Evolutionary conservation across 2,329 filamentous ascomycete species (phyloP), one percentile per base, ranked within the genome.

Genomic region (Verticillium albo-atrum): DNA sequence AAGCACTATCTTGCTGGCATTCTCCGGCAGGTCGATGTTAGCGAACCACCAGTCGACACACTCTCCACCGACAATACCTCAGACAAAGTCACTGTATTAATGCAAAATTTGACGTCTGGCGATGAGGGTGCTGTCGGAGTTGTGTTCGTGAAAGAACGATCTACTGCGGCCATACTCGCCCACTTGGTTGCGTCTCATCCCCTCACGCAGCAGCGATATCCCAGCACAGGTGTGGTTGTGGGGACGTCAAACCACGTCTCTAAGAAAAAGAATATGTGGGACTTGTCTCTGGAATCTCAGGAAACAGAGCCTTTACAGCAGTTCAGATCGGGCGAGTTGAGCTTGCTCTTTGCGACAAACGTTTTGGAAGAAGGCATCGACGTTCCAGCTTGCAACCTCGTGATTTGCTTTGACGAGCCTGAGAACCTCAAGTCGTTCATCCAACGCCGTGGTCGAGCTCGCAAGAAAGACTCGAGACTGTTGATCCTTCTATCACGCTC

Each of bases 361-460:
- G 86, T 89, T 0, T 73, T 89, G 1, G 86, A 89, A 65, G 87
- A 90, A 67, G 87, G 87, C 0, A 87, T 90, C 53, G 87, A 90
- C 64, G 80, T 89, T 6, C 84, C 85, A 0, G 83, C 81, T 6
- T 86, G 87, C 72, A 86, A 88, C 61, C 68, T 87, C 6, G 82
- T 89, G 26, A 73, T 86, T 37, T 86, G 84, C 65, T 86, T 83
- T 59, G 81, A 84, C 63, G 68, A 72, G 52, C 79, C 79, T 3
- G 65, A 64, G 15, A 83, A 77, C 34, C 72, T 82, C n/a, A 84
- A 83, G 62, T 79, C 82, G 0, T 86, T 85, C 63, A 82, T 87
- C 10, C 84, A 87, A 64, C 77, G 84, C 5, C 79, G 82, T 6
- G 81, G 82, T 7, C 74, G 82, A 34, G 82, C 82, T 4, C 73